These are phyloP conservation scores for Penicilliopsis zonata DNA, from an alignment of 495 filamentous ascomycete genomes.

Conservation along the genomic window DNA sequence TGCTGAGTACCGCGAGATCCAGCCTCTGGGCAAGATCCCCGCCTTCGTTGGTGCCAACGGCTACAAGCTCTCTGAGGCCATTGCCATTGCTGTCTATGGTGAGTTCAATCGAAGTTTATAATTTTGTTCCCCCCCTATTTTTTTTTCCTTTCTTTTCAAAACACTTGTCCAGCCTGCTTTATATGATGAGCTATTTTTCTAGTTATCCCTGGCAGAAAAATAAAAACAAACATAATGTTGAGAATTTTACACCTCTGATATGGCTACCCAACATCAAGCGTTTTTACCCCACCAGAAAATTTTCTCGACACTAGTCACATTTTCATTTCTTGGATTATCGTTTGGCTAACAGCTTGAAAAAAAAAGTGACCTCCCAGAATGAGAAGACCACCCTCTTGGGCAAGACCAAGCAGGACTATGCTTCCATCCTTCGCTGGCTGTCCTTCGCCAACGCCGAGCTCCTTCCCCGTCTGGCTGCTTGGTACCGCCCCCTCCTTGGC, in stretches of 20 bases:
- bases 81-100: constrained; percentile 97
- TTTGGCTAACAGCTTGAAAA: constrained; percentile 18
- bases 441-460: constrained; percentile 84
- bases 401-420: constrained; percentile 99
- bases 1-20: constrained; percentile 72
- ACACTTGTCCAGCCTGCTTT: constrained; percentile 10
- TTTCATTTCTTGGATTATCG: constrained; percentile 7
- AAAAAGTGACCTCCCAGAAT: constrained; percentile 96
- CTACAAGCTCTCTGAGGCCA: constrained; percentile 75
- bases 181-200: constrained; percentile 70
- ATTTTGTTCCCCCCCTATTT: too few relatives aligned
- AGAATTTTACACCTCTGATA: constrained; percentile 55
- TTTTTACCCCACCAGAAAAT: neutral
- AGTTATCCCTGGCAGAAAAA: constrained; percentile 99
- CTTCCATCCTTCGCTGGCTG: constrained; percentile 95
- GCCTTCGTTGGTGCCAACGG: constrained; percentile 90
- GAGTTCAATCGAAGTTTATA: too few relatives aligned
- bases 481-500: constrained; percentile 85
- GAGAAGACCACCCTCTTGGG: constrained; percentile 98
- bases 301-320: neutral
- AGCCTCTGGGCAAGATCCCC: constrained; percentile 81
- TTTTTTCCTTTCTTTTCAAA: constrained; percentile 4
- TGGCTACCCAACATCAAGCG: constrained; percentile 19
- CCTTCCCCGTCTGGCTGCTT: constrained; percentile 58
- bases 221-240: constrained; percentile 48